Conservation (phyloP, 768 basidiomycete genomes). For the Mycena vulgaris region DNA sequence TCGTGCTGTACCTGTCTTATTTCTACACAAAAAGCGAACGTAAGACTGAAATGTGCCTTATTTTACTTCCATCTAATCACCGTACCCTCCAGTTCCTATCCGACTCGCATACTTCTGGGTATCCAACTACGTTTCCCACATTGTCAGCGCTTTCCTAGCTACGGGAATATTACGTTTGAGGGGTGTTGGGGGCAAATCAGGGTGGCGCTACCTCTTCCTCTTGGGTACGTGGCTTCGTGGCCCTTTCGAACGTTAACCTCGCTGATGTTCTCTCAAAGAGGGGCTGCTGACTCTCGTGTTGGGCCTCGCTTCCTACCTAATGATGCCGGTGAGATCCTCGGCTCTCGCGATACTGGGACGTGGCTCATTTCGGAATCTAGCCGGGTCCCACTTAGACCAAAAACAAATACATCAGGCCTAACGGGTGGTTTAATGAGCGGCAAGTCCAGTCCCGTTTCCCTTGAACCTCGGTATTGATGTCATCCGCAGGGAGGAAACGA, state of each 20-base stretch:
- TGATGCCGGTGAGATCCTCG: conserved; percentile 56
- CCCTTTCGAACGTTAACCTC: no score
- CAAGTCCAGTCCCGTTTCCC: conserved; percentile 40
- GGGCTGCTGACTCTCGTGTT: conserved; percentile 22
- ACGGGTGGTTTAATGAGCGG: conserved; percentile 78
- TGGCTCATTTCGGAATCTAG: conserved; percentile 65
- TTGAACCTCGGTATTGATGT: neutral
- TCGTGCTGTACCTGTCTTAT: conserved; percentile 76
- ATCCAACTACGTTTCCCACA: conserved; percentile 68
- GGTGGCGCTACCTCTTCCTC: conserved; percentile 74
- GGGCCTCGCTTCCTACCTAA: conserved; percentile 20
- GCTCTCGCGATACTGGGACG: conserved; percentile 60
- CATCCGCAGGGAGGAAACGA: conserved; percentile 66
- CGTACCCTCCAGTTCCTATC: conserved; percentile 62
- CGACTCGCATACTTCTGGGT: conserved; percentile 82
- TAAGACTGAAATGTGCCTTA: conserved; percentile 45
- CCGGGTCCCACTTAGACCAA: conserved; percentile 77
- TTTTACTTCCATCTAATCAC: neutral
- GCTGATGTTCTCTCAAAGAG: conserved; percentile 12
- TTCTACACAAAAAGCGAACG: conserved; percentile 74
- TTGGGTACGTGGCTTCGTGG: conserved; percentile 46
- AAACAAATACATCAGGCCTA: conserved; percentile 66
- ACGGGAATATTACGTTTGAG: conserved; percentile 72
- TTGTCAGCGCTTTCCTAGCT: conserved; percentile 75
- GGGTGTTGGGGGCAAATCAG: conserved; percentile 66